A percentile compares a stretch with the other conserved stretches of the same genome.
Evolutionary conservation across 371 early-diverging fungal species (phyloP).

Genomic region (Rhizopus sp.): DNA sequence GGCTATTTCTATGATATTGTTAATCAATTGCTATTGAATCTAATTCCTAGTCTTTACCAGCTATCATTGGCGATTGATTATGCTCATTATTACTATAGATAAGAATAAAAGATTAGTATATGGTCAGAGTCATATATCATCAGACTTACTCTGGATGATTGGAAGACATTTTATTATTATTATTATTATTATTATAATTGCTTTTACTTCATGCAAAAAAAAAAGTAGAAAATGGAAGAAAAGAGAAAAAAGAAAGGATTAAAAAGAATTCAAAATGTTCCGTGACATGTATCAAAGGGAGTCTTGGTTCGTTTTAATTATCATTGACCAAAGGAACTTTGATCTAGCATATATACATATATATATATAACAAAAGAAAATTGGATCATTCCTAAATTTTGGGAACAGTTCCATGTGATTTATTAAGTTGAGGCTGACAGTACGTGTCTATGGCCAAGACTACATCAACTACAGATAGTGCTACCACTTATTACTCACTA

Average conservation of each 20-base stretch:
- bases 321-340: background rate
- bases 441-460: background rate
- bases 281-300: constrained; percentile 1
- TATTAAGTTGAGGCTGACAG: background rate
- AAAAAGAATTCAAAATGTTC: background rate
- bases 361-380: background rate
- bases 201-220: constrained; percentile 1
- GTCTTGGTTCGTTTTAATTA: constrained; percentile 2
- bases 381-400: constrained; percentile 2
- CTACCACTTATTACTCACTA: background rate
- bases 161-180: too few relatives aligned
- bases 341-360: background rate
- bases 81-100: too few relatives aligned
- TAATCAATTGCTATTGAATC: too few relatives aligned
- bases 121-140: too few relatives aligned
- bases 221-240: background rate
- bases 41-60: too few relatives aligned
- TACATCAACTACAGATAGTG: background rate
- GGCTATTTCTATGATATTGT: too few relatives aligned
- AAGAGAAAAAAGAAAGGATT: background rate
- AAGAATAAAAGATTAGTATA: too few relatives aligned
- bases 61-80: too few relatives aligned
- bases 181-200: too few relatives aligned
- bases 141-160: too few relatives aligned
- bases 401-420: background rate